phyloP scores from a whole-genome alignment of 805 yeast species.

The Barnettozyma californica region DNA sequence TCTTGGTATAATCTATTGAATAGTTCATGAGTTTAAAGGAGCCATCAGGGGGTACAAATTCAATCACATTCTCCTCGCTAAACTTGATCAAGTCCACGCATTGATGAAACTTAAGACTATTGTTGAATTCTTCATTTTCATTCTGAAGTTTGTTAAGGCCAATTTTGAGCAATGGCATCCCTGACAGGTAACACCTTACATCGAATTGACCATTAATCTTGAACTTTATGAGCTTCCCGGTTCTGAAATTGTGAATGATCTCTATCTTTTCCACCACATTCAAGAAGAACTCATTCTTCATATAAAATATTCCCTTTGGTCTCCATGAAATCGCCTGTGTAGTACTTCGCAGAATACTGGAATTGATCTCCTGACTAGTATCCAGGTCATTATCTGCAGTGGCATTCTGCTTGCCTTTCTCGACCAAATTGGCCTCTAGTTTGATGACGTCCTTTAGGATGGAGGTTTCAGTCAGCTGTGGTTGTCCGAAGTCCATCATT shows the following conservation, averaged over 20 bases:
- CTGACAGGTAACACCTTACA: constrained; percentile 74
- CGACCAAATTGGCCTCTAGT: constrained; percentile 41
- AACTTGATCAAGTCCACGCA: constrained; percentile 73
- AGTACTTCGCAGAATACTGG: constrained; percentile 70
- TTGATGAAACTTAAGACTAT: constrained; percentile 79
- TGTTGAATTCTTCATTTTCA: constrained; percentile 32
- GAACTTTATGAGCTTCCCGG: constrained; percentile 55
- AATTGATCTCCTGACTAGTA: constrained; percentile 37
- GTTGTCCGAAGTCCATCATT: constrained; percentile 2
- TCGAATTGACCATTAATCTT: constrained; percentile 68
- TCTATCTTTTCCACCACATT: constrained; percentile 77
- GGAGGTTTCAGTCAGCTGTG: constrained; percentile 77
- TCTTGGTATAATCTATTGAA: constrained; percentile 7
- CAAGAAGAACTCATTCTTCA: constrained; percentile 84
- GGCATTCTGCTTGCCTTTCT: background rate
- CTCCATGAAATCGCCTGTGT: constrained; percentile 86
- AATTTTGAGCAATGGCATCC: constrained; percentile 80
- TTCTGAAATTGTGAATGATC: constrained; percentile 53
- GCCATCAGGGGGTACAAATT: constrained; percentile 90
- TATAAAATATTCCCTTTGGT: constrained; percentile 82
- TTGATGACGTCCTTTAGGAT: constrained; percentile 75
- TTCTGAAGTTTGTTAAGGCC: constrained; percentile 61
- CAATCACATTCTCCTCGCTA: constrained; percentile 43
- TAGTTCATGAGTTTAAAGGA: constrained; percentile 4
- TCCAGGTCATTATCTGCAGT: constrained; percentile 14